A percentile compares a stretch with the other conserved stretches of the same genome.
Conservation (phyloP, 208 protist species). For the Crithidia sp. region DNA sequence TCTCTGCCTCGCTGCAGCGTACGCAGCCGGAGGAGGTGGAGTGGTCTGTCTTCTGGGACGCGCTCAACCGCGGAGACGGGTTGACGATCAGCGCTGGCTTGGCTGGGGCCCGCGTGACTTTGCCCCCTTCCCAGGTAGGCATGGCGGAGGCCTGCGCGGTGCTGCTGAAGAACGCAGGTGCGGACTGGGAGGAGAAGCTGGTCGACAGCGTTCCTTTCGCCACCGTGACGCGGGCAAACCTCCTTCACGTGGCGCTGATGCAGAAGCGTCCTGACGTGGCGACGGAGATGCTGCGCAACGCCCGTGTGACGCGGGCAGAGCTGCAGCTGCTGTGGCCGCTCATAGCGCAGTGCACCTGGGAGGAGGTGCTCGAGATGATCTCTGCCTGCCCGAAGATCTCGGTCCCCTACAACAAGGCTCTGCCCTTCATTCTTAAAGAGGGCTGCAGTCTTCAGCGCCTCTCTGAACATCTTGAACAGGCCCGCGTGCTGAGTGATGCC, state of each 20-base stretch:
- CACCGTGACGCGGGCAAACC: conserved; percentile 81
- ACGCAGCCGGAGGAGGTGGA: conserved; percentile 83
- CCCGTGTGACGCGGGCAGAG: conserved; percentile 66
- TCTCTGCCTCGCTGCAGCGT: conserved; percentile 73
- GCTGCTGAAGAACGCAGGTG: conserved; percentile 70
- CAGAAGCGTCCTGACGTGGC: conserved; percentile 80
- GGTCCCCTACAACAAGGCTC: conserved; percentile 72
- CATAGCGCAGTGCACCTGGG: conserved; percentile 77
- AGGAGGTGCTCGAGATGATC: conserved; percentile 81
- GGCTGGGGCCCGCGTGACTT: conserved; percentile 50
- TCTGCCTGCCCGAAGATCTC: conserved; percentile 86
- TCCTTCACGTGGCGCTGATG: conserved; percentile 72
- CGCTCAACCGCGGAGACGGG: conserved; percentile 83
- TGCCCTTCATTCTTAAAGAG: conserved; percentile 75
- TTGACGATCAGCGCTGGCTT: conserved; percentile 79
- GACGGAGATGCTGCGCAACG: conserved; percentile 75
- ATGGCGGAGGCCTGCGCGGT: conserved; percentile 89
- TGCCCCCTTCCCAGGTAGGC: conserved; percentile 61
- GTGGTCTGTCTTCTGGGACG: conserved; percentile 88
- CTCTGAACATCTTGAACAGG: conserved; percentile 88
- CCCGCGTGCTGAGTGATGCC: conserved; percentile 80
- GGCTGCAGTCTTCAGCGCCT: conserved; percentile 82
- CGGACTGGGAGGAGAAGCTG: conserved; percentile 72
- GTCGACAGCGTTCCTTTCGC: conserved; percentile 83
- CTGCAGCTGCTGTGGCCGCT: conserved; percentile 75